Evolutionary conservation across 73 alveolate species (phyloP), one percentile per base, ranked within the genome.

Genomic region (Paramecium tetraurelia): DNA sequence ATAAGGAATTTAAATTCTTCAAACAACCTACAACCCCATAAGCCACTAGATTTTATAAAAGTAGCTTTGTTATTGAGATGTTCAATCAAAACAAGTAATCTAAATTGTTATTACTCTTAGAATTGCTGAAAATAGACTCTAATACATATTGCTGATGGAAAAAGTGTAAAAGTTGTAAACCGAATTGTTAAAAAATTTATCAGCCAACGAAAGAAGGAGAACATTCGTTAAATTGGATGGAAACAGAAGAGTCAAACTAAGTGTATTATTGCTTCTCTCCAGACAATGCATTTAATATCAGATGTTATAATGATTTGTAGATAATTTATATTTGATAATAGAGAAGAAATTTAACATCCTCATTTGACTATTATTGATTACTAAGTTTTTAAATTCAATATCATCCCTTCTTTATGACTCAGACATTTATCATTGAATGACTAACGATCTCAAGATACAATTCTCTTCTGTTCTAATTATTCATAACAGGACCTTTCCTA

Each of bases 301-400:
- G 29, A 44, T 80, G 24, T 46, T 41, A 80, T 80, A 31, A 20
- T 80, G 75, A 80, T 80, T 80, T 43, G 59, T 72, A 53, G 69
- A 53, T 53, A 53, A 18, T 53, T 53, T 53, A 53, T 53, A 53
- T 53, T 22, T 63, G 46, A 63, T 63, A 12, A 63, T 63, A 31
- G 84, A 27, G 27, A 14, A 31, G 50, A 63, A 1, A 63, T 63
- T 63, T 24, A 27, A 63, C 12, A 14, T 53, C 14, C 21, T 20
- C 5, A 53, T 2, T 53, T 53, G 11, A 16, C 69, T n/a, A 18
- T 16, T 18, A 18, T 18, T 53, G 69, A 53, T 18, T 16, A 18
- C 31, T 18, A n/a, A 53, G n/a, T 53, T 53, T 53, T 4, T 18
- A 2, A 53, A 18, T 53, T 12, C 8, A 48, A 3, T 12, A 3